Evolutionary conservation across 352 stramenopile species (phyloP), one percentile per base, ranked within the genome.

Genomic region (Globisporangium recalcitrans): DNA sequence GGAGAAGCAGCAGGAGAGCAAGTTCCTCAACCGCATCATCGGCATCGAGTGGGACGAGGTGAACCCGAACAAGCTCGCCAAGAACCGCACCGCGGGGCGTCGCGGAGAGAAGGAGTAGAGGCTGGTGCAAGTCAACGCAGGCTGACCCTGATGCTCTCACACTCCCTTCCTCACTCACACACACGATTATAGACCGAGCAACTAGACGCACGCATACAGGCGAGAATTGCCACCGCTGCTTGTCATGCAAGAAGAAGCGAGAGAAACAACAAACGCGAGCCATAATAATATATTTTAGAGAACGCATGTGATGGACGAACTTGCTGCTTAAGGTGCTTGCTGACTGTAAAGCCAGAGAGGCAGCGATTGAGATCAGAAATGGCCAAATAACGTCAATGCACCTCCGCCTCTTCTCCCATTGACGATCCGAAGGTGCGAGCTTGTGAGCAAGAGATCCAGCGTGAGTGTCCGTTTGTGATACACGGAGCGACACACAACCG

Each of bases 11-110:
- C 67, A 83, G 42, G 71, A 88, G 61, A 80, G 62, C 52, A 71
- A 70, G 60, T 95, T 95, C 63, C 71, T 95, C 10, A 85, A 78
- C 51, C 83, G 85, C 58, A 77, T 93, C 52, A 90, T 95, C 49
- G 87, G 87, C 62, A 76, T 95, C 58, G 85, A 95, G 58, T 95
- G 85, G 85, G 85, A 95, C 72, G 85, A 95, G 58, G 82, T 95
- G n/a, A 95, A 95, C 74, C 85, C 85, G 29, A 82, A 95, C 63
- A 95, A 95, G 66, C 69, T 95, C 29, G 64, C 82, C 57, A 67
- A 65, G 40, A 57, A 49, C 21, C 69, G 80, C 48, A 62, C 68
- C 1, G 64, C 85, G 6, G 74, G 83, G 22, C 85, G 85, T 49
- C 83, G 84, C 56, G 83, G 83, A 42, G 77, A 88, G 51, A 82